These are phyloP conservation scores for Vigna reflexopilosa DNA, from an alignment of 306 rosid species.

Conservation along the genomic window DNA sequence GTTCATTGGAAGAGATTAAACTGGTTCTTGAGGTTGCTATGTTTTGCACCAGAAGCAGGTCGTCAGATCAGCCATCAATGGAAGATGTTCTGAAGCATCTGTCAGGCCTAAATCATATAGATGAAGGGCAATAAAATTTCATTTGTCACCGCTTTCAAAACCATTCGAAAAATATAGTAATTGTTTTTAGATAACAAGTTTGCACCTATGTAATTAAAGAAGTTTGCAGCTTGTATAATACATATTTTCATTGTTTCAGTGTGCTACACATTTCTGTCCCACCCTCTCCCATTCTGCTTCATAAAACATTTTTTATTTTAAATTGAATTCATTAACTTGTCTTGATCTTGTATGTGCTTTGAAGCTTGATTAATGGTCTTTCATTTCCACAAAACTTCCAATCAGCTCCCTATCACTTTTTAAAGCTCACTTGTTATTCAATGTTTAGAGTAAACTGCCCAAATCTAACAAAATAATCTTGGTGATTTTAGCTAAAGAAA, in stretches of 20 bases:
- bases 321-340: background rate
- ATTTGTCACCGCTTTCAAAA: conserved; percentile 30
- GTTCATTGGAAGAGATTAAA: conserved; percentile 62
- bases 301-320: background rate
- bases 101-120: conserved; percentile 59
- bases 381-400: no score
- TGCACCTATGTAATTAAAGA: conserved; percentile 54
- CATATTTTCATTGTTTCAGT: conserved; percentile 39
- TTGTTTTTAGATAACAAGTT: conserved; percentile 47
- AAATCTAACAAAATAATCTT: no score
- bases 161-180: conserved; percentile 35
- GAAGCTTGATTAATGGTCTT: no score
- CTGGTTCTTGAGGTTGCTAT: conserved; percentile 71
- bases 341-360: no score
- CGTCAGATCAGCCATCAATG: conserved; percentile 76
- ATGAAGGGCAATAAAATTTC: conserved; percentile 47
- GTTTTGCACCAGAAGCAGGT: conserved; percentile 73
- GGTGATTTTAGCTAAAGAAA: no score
- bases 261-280: conserved; percentile 41
- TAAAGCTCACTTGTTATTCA: no score
- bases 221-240: conserved; percentile 47
- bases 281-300: background rate
- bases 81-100: conserved; percentile 72
- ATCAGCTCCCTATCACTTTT: no score
- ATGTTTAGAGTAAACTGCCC: no score